Evolutionary conservation across 2,329 filamentous ascomycete genomes (phyloP), one percentile per base, ranked within the genome.

Genomic region (Colletotrichum ledebouriae): DNA sequence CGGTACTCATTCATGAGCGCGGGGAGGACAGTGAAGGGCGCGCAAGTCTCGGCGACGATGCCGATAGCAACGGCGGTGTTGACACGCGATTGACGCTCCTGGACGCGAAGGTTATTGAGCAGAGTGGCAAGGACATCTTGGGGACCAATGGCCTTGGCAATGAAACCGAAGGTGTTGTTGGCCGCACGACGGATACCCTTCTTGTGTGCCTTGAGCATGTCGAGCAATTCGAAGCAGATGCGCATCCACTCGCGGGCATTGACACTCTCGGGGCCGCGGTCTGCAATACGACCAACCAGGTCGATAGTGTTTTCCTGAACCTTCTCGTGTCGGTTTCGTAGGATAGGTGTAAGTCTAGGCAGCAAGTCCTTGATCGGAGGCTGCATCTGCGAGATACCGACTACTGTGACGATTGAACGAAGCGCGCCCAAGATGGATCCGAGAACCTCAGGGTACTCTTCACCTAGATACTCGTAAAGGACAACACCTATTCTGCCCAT

Each of bases 131-230:
- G 85, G 29, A 99, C 96, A 83, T 99, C 96, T 80, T 98, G 95
- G 12, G 96, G 96, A 73, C 96, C 96, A 75, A 99, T 99, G 69
- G 96, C 96, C 82, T 99, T 99, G 78, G 96, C 96, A 76, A 99
- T 99, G 86, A 98, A 99, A 79, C 96, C 96, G 75, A 99, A 99
- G 0, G 96, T 99, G 84, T 99, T 99, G 88, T 99, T 99, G 74
- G 96, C 97, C 22, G 96, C 96, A 79, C 96, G 92, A 72, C 96
- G 92, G 73, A 99, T 99, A 72, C 96, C 97, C 86, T 99, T 99
- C 83, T 99, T 99, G 85, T 99, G 96, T 6, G 96, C 96, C 82
- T 99, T 99, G 75, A 99, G 88, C 96, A 99, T 99, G 81, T 99
- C 96, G 34, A 99, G 89, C 61, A 99, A 85, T 83, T 99, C 96